Base-by-base conservation (phyloP, 1,284 basidiomycete genomes). In the Leccinum glutinopallens region DNA sequence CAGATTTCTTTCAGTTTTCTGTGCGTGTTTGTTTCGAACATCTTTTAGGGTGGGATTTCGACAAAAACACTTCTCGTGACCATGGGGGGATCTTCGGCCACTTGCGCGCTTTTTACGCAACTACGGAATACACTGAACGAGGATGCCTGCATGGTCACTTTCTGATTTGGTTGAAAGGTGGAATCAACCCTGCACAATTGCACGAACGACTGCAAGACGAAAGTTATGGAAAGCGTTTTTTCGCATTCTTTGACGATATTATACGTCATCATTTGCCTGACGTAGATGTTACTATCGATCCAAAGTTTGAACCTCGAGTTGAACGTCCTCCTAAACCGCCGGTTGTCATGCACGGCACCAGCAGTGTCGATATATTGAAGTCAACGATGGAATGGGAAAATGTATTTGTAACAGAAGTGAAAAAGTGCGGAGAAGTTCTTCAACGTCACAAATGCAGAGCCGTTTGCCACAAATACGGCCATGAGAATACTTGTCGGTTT, bases 81-180 rank as follows among this genome's bases (percentile, higher is more conserved):
- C 37, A 2, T 1, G 68, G 68, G 17, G 62, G 65, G 0, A 4
- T 69, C 3, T 58, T 69, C n/a, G 67, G 68, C 1, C 51, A 25
- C 2, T 1, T 69, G 2, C 9, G 3, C 0, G 68, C 68, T 1
- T 69, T 69, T 43, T 69, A 69, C 58, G 65, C 63, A 0, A 66
- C 67, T 0, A 58, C 12, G 9, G 68, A 69, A 6, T 69, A 67
- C 15, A 69, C 65, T 9, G 68, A 69, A 12, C 8, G 46, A 3
- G 68, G 68, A 1, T 61, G n/a, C 2, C 29, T 69, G 0, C 68
- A 69, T 46, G 63, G 65, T 1, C 68, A 69, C 7, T 69, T 69
- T 57, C 46, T 69, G 1, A 17, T 69, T 8, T 69, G 68, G 63
- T 7, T 69, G 8, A 6, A 29, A n/a, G 61, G 63, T 22, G 63